phyloP scores from a whole-genome alignment of 1,139 yeast species.

The Blastobotrys malaysiensis region DNA sequence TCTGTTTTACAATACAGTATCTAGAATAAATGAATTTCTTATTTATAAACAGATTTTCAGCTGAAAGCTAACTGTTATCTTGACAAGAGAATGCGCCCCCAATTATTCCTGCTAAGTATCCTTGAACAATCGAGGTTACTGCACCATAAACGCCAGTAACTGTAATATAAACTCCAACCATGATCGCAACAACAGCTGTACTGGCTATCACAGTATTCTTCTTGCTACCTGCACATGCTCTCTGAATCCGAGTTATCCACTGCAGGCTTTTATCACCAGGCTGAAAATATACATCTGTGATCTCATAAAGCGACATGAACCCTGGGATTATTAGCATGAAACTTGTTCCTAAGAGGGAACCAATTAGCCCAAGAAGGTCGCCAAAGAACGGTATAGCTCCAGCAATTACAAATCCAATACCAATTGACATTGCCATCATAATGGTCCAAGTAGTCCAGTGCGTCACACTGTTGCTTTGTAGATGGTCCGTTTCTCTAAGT shows the following conservation, averaged over 20 bases:
- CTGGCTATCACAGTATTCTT: background rate
- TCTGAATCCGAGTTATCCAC: background rate
- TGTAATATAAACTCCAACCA: slow-evolving; percentile 6
- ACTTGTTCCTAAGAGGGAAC: slow-evolving; percentile 41
- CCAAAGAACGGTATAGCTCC: slow-evolving; percentile 61
- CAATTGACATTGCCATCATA: slow-evolving; percentile 43
- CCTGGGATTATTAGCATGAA: slow-evolving; percentile 9
- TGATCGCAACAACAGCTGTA: slow-evolving; percentile 7
- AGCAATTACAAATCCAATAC: slow-evolving; percentile 51
- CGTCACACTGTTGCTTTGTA: slow-evolving; percentile 7
- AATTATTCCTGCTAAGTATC: slow-evolving; percentile 3
- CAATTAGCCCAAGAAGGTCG: slow-evolving; percentile 53
- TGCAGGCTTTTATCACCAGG: background rate
- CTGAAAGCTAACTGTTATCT: background rate
- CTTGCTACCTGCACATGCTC: background rate
- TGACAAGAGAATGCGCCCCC: slow-evolving; percentile 9
- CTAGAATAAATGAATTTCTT: too few relatives aligned
- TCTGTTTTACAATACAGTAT: too few relatives aligned
- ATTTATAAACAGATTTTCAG: slow-evolving; percentile 1
- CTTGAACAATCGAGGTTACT: slow-evolving; percentile 5
- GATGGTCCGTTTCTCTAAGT: slow-evolving; percentile 8
- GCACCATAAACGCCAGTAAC: slow-evolving; percentile 10
- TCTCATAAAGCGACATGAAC: slow-evolving; percentile 7
- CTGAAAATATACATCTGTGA: background rate
- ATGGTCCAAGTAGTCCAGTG: slow-evolving; percentile 53